These are phyloP conservation scores for Globisporangium polare DNA, from an alignment of 352 stramenopile genomes.

Conservation along the genomic window DNA sequence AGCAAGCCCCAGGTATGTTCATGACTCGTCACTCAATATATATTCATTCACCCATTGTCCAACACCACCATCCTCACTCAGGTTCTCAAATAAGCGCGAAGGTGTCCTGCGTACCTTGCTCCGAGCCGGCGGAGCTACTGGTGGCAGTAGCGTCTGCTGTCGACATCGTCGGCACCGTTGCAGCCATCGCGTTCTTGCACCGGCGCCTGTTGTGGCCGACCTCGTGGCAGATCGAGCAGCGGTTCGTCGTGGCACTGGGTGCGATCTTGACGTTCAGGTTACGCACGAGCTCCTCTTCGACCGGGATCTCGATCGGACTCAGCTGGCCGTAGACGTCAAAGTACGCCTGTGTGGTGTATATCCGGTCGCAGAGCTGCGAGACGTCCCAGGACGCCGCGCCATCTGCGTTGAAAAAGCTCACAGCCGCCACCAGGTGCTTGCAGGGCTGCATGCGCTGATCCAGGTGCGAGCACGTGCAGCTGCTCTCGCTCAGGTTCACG, in stretches of 20 bases:
- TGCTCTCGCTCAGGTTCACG: slow-evolving; percentile 27
- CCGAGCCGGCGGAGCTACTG: too few relatives aligned
- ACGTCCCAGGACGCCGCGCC: slow-evolving; percentile 27
- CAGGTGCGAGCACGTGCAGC: slow-evolving; percentile 32
- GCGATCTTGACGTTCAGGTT: slow-evolving; percentile 36
- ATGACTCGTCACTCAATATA: not conserved
- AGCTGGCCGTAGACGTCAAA: slow-evolving; percentile 23
- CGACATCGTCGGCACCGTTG: not conserved
- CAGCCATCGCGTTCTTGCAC: slow-evolving; percentile 16
- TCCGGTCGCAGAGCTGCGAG: slow-evolving; percentile 24
- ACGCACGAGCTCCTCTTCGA: slow-evolving; percentile 42
- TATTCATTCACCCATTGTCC: not conserved
- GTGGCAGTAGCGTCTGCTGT: not conserved
- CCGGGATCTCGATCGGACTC: slow-evolving; percentile 30
- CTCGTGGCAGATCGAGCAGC: slow-evolving; percentile 41
- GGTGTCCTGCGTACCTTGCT: not conserved
- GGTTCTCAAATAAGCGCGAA: not conserved
- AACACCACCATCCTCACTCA: not conserved
- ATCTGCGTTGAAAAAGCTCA: slow-evolving; percentile 37
- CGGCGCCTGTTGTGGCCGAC: slow-evolving; percentile 41
- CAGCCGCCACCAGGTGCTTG: slow-evolving; percentile 34
- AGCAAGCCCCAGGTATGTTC: too few relatives aligned
- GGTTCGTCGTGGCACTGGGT: slow-evolving; percentile 18
- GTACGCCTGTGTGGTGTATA: slow-evolving; percentile 32
- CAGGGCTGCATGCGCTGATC: slow-evolving; percentile 35